Evolutionary conservation across 495 filamentous ascomycete species (phyloP), one percentile per base, ranked within the genome.

Genomic region (Podospora pseudocomata): DNA sequence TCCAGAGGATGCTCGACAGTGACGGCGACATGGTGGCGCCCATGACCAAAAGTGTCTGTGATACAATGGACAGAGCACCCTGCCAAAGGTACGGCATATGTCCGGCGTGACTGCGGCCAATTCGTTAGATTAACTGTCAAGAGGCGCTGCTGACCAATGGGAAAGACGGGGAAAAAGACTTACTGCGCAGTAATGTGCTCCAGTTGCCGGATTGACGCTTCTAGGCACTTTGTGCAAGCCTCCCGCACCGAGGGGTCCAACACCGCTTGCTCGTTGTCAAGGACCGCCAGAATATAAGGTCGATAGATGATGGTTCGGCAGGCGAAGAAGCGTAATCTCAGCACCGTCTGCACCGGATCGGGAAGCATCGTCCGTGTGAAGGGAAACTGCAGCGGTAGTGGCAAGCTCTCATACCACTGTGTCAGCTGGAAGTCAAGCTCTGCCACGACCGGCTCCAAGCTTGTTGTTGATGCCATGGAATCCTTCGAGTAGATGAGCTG

Each of bases 71-170:
- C 57, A 94, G 82, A 2, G 91, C 91, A 44, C 91, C 91, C 80
- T 93, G 91, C 90, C 90, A 93, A 18, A 93, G 84, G 78, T 93
- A 93, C n/a, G 91, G 91, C 77, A 94, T 89, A 72, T 93, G 91
- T 66, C 91, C 91, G 72, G 90, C 90, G 72, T 92, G 91, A 81
- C 86, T 89, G 76, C 76, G 79, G 76, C 66, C 69, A 80, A 82
- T 77, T 77, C 60, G 76, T 84, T 79, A 82, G 80, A 81, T 78
- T 76, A 63, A 63, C 61, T 39, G 67, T 65, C 68, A 70, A 55
- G 68, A 70, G 53, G 72, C 63, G 65, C 62, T 65, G 65, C 62
- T 58, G 23, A 53, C 67, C 63, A 72, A 74, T 72, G 30, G 49
- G 61, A 63, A 64, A 49, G 6, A 20, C 6, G 71, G 64, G 64